Evolutionary conservation across 2,329 filamentous ascomycete genomes (phyloP).

Genomic region (Catunica adiposa): DNA sequence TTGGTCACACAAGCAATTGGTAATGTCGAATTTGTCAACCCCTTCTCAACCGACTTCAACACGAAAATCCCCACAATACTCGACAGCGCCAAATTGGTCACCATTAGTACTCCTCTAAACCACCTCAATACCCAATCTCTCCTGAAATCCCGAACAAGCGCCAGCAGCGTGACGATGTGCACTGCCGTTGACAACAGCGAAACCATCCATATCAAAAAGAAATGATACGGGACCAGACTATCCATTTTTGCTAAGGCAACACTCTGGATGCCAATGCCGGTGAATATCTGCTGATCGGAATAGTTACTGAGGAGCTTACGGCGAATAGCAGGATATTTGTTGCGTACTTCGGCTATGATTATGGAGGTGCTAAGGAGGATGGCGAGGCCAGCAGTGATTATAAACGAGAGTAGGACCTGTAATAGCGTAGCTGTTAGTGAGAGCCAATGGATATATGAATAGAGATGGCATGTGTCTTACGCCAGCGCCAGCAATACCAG

Average conservation of each 20-base stretch:
- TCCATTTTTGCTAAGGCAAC: slow-evolving; percentile 44
- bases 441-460: neutral
- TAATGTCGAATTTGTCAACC: slow-evolving; percentile 33
- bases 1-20: slow-evolving; percentile 44
- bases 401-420: slow-evolving; percentile 47
- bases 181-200: slow-evolving; percentile 47
- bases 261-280: slow-evolving; percentile 50
- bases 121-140: slow-evolving; percentile 50
- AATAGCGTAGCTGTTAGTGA: neutral
- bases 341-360: slow-evolving; percentile 36
- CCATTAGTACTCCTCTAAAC: slow-evolving; percentile 49
- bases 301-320: slow-evolving; percentile 49
- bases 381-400: slow-evolving; percentile 43
- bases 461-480: slow-evolving; percentile 2
- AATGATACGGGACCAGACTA: slow-evolving; percentile 48
- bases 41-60: slow-evolving; percentile 35
- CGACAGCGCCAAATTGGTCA: slow-evolving; percentile 44
- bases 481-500: slow-evolving; percentile 15
- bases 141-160: slow-evolving; percentile 47
- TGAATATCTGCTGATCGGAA: slow-evolving; percentile 52
- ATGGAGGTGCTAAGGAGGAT: slow-evolving; percentile 39
- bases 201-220: slow-evolving; percentile 56
- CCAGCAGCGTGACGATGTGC: slow-evolving; percentile 48
- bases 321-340: slow-evolving; percentile 34
- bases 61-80: slow-evolving; percentile 40